Evolutionary conservation across 805 yeast genomes (phyloP).

Genomic region (Monosporozyma aquatica): DNA sequence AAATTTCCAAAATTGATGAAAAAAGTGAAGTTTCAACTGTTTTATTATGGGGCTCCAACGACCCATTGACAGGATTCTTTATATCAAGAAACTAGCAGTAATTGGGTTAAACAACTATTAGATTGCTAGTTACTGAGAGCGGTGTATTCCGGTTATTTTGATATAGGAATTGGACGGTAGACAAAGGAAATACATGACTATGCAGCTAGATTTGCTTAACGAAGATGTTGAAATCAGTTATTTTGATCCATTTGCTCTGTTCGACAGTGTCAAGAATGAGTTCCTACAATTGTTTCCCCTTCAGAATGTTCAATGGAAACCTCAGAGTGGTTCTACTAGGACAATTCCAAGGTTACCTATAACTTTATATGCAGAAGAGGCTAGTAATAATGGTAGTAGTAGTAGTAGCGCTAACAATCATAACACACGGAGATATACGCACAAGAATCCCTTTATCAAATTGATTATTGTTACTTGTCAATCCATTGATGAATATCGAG

Average conservation of each 20-base stretch:
- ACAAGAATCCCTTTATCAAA: slow-evolving; percentile 36
- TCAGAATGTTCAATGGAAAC: slow-evolving; percentile 28
- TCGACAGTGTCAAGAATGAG: slow-evolving; percentile 24
- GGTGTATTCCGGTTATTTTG: no score
- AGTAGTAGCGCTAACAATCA: no score
- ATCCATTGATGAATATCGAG: slow-evolving; percentile 63
- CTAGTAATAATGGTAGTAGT: neutral
- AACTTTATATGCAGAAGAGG: slow-evolving; percentile 15
- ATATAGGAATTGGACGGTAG: no score
- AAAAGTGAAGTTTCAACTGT: no score
- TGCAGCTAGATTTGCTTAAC: neutral
- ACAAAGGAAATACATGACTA: no score
- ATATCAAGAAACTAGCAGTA: no score
- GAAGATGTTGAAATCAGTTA: slow-evolving; percentile 20
- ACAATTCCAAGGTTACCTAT: slow-evolving; percentile 21
- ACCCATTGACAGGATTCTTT: no score
- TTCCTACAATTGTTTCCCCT: slow-evolving; percentile 24
- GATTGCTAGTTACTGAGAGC: no score
- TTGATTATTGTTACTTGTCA: slow-evolving; percentile 61
- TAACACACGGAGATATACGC: neutral
- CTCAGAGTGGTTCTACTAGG: slow-evolving; percentile 18
- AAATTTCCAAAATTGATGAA: neutral
- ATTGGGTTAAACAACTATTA: no score
- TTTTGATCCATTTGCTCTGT: slow-evolving; percentile 31
- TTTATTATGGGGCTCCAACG: no score